A percentile compares a stretch with the other conserved stretches of the same genome.
These are phyloP conservation scores for Globisporangium okanoganense DNA, from an alignment of 352 stramenopile genomes.

Conservation along the genomic window DNA sequence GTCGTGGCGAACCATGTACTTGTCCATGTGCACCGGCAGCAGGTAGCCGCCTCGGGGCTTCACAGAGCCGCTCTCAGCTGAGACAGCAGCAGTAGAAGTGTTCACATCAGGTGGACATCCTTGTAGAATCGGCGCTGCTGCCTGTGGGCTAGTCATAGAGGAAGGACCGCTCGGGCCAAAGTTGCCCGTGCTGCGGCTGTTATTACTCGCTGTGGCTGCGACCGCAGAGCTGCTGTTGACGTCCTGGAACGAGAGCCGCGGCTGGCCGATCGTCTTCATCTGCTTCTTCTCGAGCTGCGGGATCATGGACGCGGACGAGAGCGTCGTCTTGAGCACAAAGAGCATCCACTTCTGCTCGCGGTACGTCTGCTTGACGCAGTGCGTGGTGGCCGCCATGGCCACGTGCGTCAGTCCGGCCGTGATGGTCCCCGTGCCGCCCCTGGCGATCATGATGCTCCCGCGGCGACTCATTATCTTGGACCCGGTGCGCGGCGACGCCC, in stretches of 20 bases:
- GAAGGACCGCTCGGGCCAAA: background rate
- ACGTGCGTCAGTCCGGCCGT: constrained; percentile 1
- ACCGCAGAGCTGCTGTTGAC: background rate
- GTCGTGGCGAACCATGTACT: constrained; percentile 32
- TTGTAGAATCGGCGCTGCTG: background rate
- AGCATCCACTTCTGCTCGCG: constrained; percentile 67
- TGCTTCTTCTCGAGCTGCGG: constrained; percentile 70
- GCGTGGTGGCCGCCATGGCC: constrained; percentile 21
- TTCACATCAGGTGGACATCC: background rate
- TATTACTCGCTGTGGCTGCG: background rate
- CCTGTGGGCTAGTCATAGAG: background rate
- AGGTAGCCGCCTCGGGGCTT: constrained; percentile 37
- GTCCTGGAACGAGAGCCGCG: constrained; percentile 51
- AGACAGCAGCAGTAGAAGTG: background rate
- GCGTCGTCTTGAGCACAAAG: constrained; percentile 61
- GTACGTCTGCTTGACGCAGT: constrained; percentile 54
- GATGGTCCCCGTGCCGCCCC: background rate
- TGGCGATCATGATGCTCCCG: background rate
- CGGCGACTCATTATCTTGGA: background rate
- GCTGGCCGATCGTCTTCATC: constrained; percentile 42
- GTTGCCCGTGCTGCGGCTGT: background rate
- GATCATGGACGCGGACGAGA: constrained; percentile 62
- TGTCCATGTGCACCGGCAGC: constrained; percentile 48
- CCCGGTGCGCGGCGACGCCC: background rate
- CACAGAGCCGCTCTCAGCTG: background rate